Evolutionary conservation across 768 basidiomycete species (phyloP).

Genomic region (Roridomyces roridus): DNA sequence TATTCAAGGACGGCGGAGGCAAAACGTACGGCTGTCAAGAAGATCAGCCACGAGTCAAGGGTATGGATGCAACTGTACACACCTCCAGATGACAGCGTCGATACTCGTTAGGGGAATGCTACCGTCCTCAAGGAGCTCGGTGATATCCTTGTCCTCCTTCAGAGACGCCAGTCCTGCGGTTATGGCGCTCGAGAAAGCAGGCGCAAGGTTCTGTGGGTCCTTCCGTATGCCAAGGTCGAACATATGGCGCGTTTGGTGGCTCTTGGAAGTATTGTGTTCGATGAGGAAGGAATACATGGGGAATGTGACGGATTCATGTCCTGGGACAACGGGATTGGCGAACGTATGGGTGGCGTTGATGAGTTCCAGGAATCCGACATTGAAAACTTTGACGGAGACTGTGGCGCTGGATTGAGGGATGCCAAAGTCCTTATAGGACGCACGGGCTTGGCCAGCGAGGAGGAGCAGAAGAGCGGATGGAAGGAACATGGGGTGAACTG

Average conservation of each 20-base stretch:
- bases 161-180: neutral
- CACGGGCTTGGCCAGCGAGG: neutral
- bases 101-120: conserved; percentile 15
- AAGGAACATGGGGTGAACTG: no score
- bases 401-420: conserved; percentile 10
- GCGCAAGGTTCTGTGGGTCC: conserved; percentile 18
- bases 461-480: no score
- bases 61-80: no score
- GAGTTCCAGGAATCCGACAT: conserved; percentile 16
- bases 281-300: conserved; percentile 19
- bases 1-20: neutral
- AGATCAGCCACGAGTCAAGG: no score
- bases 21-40: no score
- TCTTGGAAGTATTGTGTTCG: conserved; percentile 6
- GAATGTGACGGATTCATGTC: conserved; percentile 11
- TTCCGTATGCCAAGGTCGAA: conserved; percentile 24
- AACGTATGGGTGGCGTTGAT: conserved; percentile 14
- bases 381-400: conserved; percentile 14
- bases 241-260: conserved; percentile 4
- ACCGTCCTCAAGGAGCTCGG: conserved; percentile 16
- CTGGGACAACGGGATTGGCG: conserved; percentile 14
- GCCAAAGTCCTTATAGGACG: conserved; percentile 15
- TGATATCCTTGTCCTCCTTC: neutral
- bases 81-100: conserved; percentile 18
- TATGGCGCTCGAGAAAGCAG: conserved; percentile 9